Evolutionary conservation across 2,329 filamentous ascomycete genomes (phyloP), one percentile per base, ranked within the genome.

Genomic region (Nothomitra cinnamomea): DNA sequence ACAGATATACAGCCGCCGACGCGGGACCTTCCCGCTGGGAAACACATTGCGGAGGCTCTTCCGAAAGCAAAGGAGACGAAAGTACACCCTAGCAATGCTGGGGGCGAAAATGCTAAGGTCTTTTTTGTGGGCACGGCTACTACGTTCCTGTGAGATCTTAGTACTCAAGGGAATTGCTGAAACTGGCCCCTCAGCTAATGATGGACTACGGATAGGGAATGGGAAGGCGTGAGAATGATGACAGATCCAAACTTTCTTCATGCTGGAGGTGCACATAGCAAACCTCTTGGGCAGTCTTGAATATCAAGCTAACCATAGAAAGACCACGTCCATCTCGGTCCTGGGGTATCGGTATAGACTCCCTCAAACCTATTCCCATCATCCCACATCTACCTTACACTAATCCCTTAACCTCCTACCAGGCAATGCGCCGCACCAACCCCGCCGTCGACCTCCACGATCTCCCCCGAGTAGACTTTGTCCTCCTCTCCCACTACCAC

Each of bases 401-500:
- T 52, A 45, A n/a, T 12, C 6, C 28, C 28, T 53, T 19, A 75
- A 70, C 1, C 74, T 32, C 28, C 28, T 5, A 32, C n/a, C 28
- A 32, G 28, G 4, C 70, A 1, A 70, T 69, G 22, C 69, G 79
- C 1, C 63, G 65, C 22, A 82, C 75, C 0, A 74, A 83, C 57
- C 79, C 79, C 21, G 76, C 77, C 0, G 69, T 83, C 15, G 73
- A 81, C 54, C 61, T 83, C 3, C 69, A 79, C 49, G 69, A 77
- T 25, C 66, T 32, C 4, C 28, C 28, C 28, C 4, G 28, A 32
- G 28, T 32, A 32, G 28, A 32, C 28, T 32, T 32, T 0, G 71
- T 84, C 1, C 66, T 83, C 32, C 66, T 84, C 1, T 79, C 74
- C 1, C 79, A 83, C 60, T 83, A 83, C 60, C 80, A 84, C 58